These are phyloP conservation scores for Talaromyces albobiverticillius DNA, from an alignment of 2,329 filamentous ascomycete species.

Conservation along the genomic window DNA sequence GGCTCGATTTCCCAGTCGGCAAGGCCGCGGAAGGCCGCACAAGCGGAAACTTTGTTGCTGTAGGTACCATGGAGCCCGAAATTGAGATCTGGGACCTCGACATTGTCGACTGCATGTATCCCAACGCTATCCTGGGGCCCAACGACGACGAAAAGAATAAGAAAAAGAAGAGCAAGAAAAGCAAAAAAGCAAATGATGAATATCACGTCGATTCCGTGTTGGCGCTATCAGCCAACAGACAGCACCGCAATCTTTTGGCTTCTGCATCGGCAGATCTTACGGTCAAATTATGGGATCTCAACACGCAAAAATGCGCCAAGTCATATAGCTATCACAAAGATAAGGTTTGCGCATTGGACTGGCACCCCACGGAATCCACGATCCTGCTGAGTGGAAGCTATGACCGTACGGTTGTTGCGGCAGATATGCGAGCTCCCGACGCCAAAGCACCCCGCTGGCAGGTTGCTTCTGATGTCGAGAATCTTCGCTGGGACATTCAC, in stretches of 20 bases:
- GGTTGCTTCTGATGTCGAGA: slow-evolving; percentile 94
- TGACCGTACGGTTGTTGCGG: slow-evolving; percentile 89
- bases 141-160: slow-evolving; percentile 57
- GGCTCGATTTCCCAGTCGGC: slow-evolving; percentile 88
- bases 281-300: slow-evolving; percentile 95
- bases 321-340: slow-evolving; percentile 95
- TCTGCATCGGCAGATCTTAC: slow-evolving; percentile 96
- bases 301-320: slow-evolving; percentile 88
- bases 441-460: slow-evolving; percentile 81
- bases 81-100: slow-evolving; percentile 99
- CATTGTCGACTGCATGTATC: slow-evolving; percentile 95
- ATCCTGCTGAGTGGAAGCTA: slow-evolving; percentile 91
- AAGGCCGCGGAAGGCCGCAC: slow-evolving; percentile 64
- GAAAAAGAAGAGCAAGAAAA: slow-evolving; percentile 84
- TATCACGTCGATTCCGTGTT: slow-evolving; percentile 95
- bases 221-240: slow-evolving; percentile 84
- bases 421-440: slow-evolving; percentile 91
- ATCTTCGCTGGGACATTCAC: slow-evolving; percentile 88
- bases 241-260: slow-evolving; percentile 90
- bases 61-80: slow-evolving; percentile 96
- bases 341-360: slow-evolving; percentile 94
- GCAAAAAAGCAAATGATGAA: slow-evolving; percentile 73
- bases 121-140: slow-evolving; percentile 89
- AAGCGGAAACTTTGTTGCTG: slow-evolving; percentile 85
- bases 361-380: slow-evolving; percentile 85